Percentiles rank a stretch among this genome's conserved stretches.
These are phyloP conservation scores for Boletus speciosus DNA, from an alignment of 768 basidiomycete genomes.

Conservation along the genomic window DNA sequence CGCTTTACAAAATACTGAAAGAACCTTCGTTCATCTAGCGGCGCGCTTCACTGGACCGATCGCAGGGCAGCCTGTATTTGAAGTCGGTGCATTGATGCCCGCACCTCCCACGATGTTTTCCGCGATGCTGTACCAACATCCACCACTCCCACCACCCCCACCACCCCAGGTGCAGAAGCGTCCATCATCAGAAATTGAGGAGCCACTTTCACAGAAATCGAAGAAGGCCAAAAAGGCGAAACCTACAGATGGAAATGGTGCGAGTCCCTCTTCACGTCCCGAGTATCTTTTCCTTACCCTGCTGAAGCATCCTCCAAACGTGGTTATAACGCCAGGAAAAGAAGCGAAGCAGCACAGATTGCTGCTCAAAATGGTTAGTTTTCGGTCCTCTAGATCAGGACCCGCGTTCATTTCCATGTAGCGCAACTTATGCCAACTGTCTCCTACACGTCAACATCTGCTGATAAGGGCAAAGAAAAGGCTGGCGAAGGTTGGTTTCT, in stretches of 20 bases:
- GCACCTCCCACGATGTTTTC: constrained; percentile 25
- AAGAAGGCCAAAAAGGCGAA: constrained; percentile 46
- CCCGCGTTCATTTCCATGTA: constrained; percentile 23
- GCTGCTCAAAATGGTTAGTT: constrained; percentile 59
- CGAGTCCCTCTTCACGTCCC: constrained; percentile 9
- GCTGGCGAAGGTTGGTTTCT: constrained; percentile 35
- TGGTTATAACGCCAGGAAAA: constrained; percentile 70
- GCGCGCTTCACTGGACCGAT: constrained; percentile 45
- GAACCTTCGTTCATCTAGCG: constrained; percentile 57
- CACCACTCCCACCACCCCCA: constrained; percentile 25
- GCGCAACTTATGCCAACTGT: constrained; percentile 46
- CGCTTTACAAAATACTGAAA: constrained; percentile 47
- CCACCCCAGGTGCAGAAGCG: constrained; percentile 36
- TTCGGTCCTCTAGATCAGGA: constrained; percentile 7
- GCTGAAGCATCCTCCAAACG: constrained; percentile 49
- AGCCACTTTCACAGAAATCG: constrained; percentile 40
- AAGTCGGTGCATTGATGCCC: constrained; percentile 33
- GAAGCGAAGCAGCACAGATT: constrained; percentile 64
- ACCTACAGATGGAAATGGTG: constrained; percentile 33
- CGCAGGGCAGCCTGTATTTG: constrained; percentile 29
- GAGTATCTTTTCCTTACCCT: constrained; percentile 10
- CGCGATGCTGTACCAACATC: constrained; percentile 30
- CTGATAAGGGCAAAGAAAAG: constrained; percentile 47
- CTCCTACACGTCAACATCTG: constrained; percentile 37
- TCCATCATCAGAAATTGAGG: constrained; percentile 36